A percentile compares a stretch with the other conserved stretches of the same genome.
These are phyloP conservation scores for Trichosanthes truncata DNA, from an alignment of 306 rosid species.

Conservation along the genomic window DNA sequence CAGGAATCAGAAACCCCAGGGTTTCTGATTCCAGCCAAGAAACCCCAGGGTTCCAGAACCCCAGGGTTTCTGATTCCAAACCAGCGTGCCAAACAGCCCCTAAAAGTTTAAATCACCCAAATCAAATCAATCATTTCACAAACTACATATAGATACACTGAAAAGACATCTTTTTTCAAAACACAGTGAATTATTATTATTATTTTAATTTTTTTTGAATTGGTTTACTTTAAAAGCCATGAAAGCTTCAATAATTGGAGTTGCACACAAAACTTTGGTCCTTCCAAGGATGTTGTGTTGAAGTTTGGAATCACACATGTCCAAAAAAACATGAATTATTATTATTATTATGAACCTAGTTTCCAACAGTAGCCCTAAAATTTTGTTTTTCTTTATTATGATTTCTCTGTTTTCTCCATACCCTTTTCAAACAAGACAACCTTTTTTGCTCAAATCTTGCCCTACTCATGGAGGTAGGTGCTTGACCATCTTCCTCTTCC, in stretches of 20 bases:
- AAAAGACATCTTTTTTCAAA: too few species aligned
- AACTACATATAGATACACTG: too few species aligned
- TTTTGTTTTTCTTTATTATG: neutral
- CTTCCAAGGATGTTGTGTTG: neutral
- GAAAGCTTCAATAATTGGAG: neutral
- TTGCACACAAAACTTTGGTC: neutral
- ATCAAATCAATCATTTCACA: too few species aligned
- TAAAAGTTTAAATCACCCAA: too few species aligned
- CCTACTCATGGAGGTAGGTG: neutral
- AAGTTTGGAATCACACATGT: neutral
- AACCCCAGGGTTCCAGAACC: too few species aligned
- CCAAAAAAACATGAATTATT: neutral
- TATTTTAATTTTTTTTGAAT: neutral
- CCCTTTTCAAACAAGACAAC: neutral
- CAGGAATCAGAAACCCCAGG: too few species aligned
- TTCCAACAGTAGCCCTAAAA: neutral
- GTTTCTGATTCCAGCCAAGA: too few species aligned
- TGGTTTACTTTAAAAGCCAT: neutral
- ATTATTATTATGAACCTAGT: neutral
- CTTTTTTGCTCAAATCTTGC: neutral
- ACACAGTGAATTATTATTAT: too few species aligned
- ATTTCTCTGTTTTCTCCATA: neutral
- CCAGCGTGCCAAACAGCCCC: too few species aligned
- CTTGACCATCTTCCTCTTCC: neutral
- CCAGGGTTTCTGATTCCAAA: too few species aligned